Evolutionary conservation across 176 grass and related monocot species (phyloP).

Genomic region (Raddia guianensis): DNA sequence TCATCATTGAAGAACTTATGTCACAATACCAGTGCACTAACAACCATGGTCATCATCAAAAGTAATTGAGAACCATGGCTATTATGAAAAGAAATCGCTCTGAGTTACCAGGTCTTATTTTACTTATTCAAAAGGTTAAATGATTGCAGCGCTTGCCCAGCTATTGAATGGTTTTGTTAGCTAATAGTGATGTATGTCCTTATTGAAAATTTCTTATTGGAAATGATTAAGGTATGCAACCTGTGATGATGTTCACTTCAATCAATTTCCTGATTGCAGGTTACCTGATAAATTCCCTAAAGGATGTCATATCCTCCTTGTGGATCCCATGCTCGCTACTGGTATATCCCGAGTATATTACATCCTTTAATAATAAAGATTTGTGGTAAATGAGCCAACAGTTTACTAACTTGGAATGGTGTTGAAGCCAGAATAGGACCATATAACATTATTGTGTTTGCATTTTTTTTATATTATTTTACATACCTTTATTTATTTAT

Average conservation of each 20-base stretch:
- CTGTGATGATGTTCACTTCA: background rate
- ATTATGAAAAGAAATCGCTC: background rate
- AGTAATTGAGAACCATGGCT: background rate
- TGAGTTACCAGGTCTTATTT: background rate
- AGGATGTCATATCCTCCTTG: constrained; percentile 52
- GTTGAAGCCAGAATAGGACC: background rate
- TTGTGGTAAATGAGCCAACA: background rate
- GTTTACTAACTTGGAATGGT: background rate
- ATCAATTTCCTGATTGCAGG: constrained; percentile 41
- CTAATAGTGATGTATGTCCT: background rate
- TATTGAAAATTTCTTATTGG: background rate
- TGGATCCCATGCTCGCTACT: constrained; percentile 88
- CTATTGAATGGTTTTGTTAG: background rate
- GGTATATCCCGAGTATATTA: constrained; percentile 42
- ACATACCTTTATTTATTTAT: constrained; percentile 12
- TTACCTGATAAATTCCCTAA: constrained; percentile 68
- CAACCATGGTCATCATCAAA: background rate
- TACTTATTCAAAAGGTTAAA: background rate
- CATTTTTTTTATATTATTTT: constrained; percentile 4
- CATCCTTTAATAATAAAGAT: background rate
- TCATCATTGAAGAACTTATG: background rate
- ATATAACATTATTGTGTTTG: background rate
- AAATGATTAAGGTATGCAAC: background rate
- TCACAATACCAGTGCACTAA: background rate
- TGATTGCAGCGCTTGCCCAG: background rate